These are phyloP conservation scores for Ceriops tagal DNA, from an alignment of 345 rosid species.

Conservation along the genomic window DNA sequence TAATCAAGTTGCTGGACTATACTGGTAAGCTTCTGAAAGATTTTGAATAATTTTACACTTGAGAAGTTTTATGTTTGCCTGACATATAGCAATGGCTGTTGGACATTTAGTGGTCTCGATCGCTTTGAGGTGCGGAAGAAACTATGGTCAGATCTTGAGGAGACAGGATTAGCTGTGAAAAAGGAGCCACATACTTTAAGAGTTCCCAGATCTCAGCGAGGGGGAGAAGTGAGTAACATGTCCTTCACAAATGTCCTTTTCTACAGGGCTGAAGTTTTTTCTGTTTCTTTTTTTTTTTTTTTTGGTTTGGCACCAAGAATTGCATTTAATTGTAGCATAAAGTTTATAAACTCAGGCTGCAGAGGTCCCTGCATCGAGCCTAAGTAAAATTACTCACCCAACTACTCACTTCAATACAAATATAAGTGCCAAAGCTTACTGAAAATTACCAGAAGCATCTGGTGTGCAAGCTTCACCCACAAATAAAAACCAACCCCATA, in stretches of 20 bases:
- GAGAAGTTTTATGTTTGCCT: slow-evolving; percentile 13
- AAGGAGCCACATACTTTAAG: slow-evolving; percentile 70
- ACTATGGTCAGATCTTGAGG: slow-evolving; percentile 93
- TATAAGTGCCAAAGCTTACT: no score
- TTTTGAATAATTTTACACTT: slow-evolving; percentile 12
- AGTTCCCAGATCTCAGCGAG: slow-evolving; percentile 97
- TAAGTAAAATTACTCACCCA: no score
- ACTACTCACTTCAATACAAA: no score
- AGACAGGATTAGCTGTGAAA: slow-evolving; percentile 81
- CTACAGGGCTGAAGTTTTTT: no score
- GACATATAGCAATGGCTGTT: slow-evolving; percentile 19
- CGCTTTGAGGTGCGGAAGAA: slow-evolving; percentile 89
- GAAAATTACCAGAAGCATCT: no score
- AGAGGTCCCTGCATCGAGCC: background rate
- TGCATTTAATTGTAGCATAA: background rate
- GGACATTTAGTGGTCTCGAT: slow-evolving; percentile 71
- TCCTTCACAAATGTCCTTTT: slow-evolving; percentile 9
- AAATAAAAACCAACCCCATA: no score
- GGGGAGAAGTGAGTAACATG: slow-evolving; percentile 75
- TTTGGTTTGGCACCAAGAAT: no score
- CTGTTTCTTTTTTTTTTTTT: no score
- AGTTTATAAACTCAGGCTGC: background rate
- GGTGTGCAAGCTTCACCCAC: no score
- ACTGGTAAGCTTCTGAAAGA: slow-evolving; percentile 44
- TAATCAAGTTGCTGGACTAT: slow-evolving; percentile 92